These are phyloP conservation scores for Colletotrichum sp. DNA, from an alignment of 2,329 filamentous ascomycete species.

Conservation along the genomic window DNA sequence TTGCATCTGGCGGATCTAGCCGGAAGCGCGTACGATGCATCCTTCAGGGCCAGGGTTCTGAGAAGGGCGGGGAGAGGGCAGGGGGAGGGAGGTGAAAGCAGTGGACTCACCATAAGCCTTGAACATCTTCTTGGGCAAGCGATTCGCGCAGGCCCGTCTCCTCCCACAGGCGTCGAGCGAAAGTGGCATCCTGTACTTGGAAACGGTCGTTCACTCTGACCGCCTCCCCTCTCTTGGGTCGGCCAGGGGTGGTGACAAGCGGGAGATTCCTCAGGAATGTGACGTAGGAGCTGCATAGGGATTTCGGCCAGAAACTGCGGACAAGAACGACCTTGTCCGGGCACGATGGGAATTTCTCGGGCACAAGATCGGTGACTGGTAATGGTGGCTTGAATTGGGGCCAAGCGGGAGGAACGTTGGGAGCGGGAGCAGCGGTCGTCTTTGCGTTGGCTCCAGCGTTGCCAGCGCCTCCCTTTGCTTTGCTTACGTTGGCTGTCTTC, in stretches of 20 bases:
- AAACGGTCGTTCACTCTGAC: constrained; percentile 89
- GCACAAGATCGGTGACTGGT: constrained; percentile 66
- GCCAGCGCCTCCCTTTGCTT: constrained; percentile 2
- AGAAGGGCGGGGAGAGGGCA: neutral
- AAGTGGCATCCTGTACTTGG: constrained; percentile 76
- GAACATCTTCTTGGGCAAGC: constrained; percentile 43
- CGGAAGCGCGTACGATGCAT: constrained; percentile 7
- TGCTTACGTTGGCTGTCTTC: constrained; percentile 11
- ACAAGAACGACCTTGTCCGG: constrained; percentile 74
- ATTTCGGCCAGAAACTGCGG: constrained; percentile 75
- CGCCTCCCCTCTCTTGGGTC: constrained; percentile 81
- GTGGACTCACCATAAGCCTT: constrained; percentile 49
- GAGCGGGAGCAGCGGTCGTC: constrained; percentile 2
- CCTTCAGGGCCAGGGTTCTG: neutral
- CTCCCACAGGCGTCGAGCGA: constrained; percentile 79
- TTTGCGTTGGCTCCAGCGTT: constrained; percentile 10
- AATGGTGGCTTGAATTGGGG: constrained; percentile 73
- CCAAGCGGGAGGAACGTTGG: constrained; percentile 59
- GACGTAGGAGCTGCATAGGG: constrained; percentile 77
- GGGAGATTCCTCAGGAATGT: constrained; percentile 73
- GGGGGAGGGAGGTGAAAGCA: neutral
- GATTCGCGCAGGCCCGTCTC: constrained; percentile 75
- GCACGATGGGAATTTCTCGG: constrained; percentile 55
- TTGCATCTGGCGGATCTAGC: constrained; percentile 3
- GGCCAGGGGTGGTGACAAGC: constrained; percentile 77